These are phyloP conservation scores for Xerocomus minutiporus DNA, from an alignment of 1,284 basidiomycete species.

Conservation along the genomic window DNA sequence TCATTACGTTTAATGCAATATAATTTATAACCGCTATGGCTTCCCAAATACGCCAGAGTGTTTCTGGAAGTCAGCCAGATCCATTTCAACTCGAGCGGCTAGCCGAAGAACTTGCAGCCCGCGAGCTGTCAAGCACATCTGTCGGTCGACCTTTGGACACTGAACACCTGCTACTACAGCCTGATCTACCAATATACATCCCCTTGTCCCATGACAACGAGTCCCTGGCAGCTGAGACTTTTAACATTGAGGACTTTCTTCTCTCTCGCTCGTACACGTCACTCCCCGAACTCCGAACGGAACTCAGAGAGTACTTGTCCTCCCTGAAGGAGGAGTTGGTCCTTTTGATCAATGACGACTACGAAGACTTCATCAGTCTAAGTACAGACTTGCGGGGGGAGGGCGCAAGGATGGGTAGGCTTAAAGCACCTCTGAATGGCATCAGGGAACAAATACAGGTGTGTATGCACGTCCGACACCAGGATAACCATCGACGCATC, in stretches of 20 bases:
- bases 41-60: constrained; percentile 14
- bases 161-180: constrained; percentile 13
- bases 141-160: constrained; percentile 3
- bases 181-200: constrained; percentile 66
- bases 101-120: constrained; percentile 63
- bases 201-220: constrained; percentile 80
- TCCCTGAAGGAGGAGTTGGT: constrained; percentile 89
- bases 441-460: constrained; percentile 71
- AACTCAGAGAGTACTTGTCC: constrained; percentile 82
- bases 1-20: neutral
- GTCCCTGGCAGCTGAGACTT: constrained; percentile 62
- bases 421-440: constrained; percentile 61
- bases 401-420: constrained; percentile 61
- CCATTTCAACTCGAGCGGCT: constrained; percentile 66
- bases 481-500: neutral
- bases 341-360: constrained; percentile 94
- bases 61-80: constrained; percentile 33
- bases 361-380: constrained; percentile 94
- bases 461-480: constrained; percentile 24
- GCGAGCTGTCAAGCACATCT: constrained; percentile 40
- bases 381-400: constrained; percentile 87
- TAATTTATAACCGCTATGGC: constrained; percentile 11
- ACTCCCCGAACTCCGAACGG: constrained; percentile 79
- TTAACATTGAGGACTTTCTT: constrained; percentile 85
- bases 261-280: constrained; percentile 84